Conservation (phyloP, 2,329 filamentous ascomycete genomes). For the Dactylellina parvicollis region DNA sequence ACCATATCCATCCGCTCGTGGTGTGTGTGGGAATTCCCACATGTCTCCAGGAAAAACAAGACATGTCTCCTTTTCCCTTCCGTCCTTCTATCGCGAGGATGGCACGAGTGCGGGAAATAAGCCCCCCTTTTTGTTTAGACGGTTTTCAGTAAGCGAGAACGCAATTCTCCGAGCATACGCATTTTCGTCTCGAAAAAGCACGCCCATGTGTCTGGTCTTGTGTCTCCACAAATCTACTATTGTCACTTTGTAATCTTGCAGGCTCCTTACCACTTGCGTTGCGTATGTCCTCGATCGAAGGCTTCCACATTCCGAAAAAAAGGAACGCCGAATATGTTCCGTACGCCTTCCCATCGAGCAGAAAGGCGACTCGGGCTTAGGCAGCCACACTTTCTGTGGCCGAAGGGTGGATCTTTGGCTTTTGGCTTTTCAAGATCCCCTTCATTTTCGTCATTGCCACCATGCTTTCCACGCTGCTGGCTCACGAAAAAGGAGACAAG, state of each 20-base stretch:
- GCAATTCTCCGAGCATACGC: slow-evolving; percentile 53
- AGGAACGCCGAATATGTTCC: slow-evolving; percentile 53
- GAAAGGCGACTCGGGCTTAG: slow-evolving; percentile 53
- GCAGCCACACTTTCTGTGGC: slow-evolving; percentile 52
- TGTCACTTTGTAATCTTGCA: slow-evolving; percentile 43
- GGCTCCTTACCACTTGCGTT: slow-evolving; percentile 30
- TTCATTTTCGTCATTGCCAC: slow-evolving; percentile 50
- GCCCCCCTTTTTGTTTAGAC: slow-evolving; percentile 55
- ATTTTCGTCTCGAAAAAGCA: slow-evolving; percentile 46
- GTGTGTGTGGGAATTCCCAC: slow-evolving; percentile 26
- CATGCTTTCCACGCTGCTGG: slow-evolving; percentile 29
- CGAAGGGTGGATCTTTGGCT: slow-evolving; percentile 51
- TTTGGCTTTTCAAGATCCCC: slow-evolving; percentile 37
- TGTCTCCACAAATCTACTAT: slow-evolving; percentile 45
- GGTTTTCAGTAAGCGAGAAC: slow-evolving; percentile 54
- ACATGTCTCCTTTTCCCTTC: slow-evolving; percentile 51
- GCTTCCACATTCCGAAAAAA: slow-evolving; percentile 53
- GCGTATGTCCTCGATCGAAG: slow-evolving; percentile 11
- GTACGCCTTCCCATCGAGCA: slow-evolving; percentile 20
- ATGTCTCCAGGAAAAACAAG: slow-evolving; percentile 32
- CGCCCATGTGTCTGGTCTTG: slow-evolving; percentile 28
- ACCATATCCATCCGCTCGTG: slow-evolving; percentile 30
- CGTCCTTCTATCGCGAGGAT: slow-evolving; percentile 47
- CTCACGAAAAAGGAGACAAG: slow-evolving; percentile 26
- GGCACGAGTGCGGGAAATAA: slow-evolving; percentile 53